Base-by-base conservation (phyloP, 2,329 filamentous ascomycete genomes). In the Camillea tinctor region DNA sequence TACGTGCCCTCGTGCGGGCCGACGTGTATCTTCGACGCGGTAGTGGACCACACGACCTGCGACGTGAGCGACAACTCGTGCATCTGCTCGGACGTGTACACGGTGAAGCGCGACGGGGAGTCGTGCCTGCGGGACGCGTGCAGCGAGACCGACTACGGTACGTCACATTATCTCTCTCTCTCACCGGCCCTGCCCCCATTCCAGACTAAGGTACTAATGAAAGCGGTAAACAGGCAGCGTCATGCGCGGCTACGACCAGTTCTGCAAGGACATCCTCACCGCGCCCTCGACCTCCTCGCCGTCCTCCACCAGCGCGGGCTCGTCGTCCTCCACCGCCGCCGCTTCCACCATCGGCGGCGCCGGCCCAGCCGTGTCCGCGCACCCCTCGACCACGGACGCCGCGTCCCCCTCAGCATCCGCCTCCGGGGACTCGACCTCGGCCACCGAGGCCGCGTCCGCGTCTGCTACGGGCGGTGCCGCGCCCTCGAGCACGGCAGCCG, bases 31-130 rank as follows among this genome's bases (percentile, higher is more conserved):
- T 50, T 50, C 30, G 60, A 66, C 3, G 51, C 68, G 19, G 64
- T 72, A 3, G 63, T 60, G 20, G 22, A 66, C 54, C 63, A 68
- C 60, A 71, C 70, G 6, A 71, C 68, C 13, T 72, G 70, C 50
- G 64, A 55, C 8, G 53, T 58, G 22, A 50, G 52, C 22, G 70
- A 72, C 62, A 71, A 69, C 59, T 52, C 55, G 8, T 72, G 70
- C 54, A 69, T 72, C 57, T 72, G 70, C 64, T 50, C 54, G 9
- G 26, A 58, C 36, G 61, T 67, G 50, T 72, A 72, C 62, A 69
- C 69, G 9, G 61, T 72, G 53, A 68, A 69, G 57, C 61, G 68
- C 2, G 69, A 72, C 59, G 69, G 69, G 26, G 68, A 71, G 64
- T 64, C 66, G 40, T 72, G 70, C 59, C 60, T 72, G 56, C 67